Conservation (phyloP, 208 protist genomes). For the Leptomonas seymouri region DNA sequence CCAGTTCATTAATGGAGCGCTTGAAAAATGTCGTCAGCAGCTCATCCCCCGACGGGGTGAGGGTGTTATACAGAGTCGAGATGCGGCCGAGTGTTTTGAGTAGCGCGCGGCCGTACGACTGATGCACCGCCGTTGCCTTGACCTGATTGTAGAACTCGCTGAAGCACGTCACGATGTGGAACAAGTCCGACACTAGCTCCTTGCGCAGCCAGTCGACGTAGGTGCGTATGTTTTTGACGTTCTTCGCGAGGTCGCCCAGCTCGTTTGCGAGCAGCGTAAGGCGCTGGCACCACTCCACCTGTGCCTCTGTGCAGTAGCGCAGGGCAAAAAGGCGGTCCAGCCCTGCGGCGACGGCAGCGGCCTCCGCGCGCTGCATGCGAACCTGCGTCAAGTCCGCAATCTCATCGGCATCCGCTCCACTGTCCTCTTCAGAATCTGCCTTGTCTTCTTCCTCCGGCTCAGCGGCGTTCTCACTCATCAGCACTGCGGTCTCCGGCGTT, state of each 20-base stretch:
- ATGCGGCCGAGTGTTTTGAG: slow-evolving; percentile 83
- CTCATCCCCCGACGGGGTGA: slow-evolving; percentile 72
- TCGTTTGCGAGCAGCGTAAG: slow-evolving; percentile 61
- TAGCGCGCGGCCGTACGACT: slow-evolving; percentile 63
- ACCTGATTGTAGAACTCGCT: slow-evolving; percentile 73
- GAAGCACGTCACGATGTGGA: slow-evolving; percentile 81
- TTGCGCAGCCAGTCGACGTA: slow-evolving; percentile 82
- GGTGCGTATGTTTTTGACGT: slow-evolving; percentile 60
- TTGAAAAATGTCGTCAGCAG: slow-evolving; percentile 74
- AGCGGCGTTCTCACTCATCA: slow-evolving; percentile 14
- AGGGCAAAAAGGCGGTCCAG: slow-evolving; percentile 72
- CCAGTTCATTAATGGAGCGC: slow-evolving; percentile 74
- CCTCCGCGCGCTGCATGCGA: slow-evolving; percentile 64
- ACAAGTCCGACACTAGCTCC: slow-evolving; percentile 78
- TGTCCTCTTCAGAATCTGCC: slow-evolving; percentile 17
- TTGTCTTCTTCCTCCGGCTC: slow-evolving; percentile 13
- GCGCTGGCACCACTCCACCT: slow-evolving; percentile 86
- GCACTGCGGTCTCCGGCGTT: background rate
- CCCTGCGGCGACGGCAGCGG: slow-evolving; percentile 63
- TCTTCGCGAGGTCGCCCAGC: slow-evolving; percentile 54
- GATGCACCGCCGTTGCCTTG: slow-evolving; percentile 61
- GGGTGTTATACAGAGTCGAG: slow-evolving; percentile 67
- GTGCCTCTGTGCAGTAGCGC: slow-evolving; percentile 71
- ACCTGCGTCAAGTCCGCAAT: slow-evolving; percentile 32
- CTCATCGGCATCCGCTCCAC: slow-evolving; percentile 15